Conservation (phyloP, 805 yeast genomes). For the Blastobotrys muscicola region DNA sequence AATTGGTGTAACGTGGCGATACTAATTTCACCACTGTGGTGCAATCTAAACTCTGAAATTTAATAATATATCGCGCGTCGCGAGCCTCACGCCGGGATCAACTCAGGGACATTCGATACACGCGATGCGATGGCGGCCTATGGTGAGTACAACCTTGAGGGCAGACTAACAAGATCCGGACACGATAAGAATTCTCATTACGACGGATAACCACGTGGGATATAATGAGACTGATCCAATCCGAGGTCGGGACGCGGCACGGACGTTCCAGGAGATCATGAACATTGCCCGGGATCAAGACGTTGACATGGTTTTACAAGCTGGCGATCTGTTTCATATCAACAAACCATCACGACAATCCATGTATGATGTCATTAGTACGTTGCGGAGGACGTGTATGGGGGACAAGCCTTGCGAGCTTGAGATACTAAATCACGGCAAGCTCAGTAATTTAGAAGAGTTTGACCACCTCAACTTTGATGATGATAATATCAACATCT, state of each 20-base stretch:
- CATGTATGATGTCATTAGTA: conserved; percentile 68
- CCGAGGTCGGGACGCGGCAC: conserved; percentile 83
- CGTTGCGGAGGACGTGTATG: conserved; percentile 62
- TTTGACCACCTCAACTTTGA: conserved; percentile 71
- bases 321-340: conserved; percentile 87
- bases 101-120: neutral
- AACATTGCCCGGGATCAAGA: conserved; percentile 55
- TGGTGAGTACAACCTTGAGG: neutral
- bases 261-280: conserved; percentile 77
- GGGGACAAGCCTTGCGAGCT: conserved; percentile 84
- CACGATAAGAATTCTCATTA: conserved; percentile 67
- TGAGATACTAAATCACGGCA: conserved; percentile 74
- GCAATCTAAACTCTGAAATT: no score
- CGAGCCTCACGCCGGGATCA: neutral
- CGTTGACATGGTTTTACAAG: conserved; percentile 80
- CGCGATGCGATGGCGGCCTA: neutral
- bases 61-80: neutral
- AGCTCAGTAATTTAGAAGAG: conserved; percentile 18
- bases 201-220: conserved; percentile 97
- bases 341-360: conserved; percentile 86
- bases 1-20: no score
- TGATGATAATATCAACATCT: conserved; percentile 81
- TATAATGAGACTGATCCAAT: conserved; percentile 83
- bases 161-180: conserved; percentile 38
- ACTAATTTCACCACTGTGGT: no score